Evolutionary conservation across 352 stramenopile genomes (phyloP).

Genomic region (Phytophthora citrophthora): DNA sequence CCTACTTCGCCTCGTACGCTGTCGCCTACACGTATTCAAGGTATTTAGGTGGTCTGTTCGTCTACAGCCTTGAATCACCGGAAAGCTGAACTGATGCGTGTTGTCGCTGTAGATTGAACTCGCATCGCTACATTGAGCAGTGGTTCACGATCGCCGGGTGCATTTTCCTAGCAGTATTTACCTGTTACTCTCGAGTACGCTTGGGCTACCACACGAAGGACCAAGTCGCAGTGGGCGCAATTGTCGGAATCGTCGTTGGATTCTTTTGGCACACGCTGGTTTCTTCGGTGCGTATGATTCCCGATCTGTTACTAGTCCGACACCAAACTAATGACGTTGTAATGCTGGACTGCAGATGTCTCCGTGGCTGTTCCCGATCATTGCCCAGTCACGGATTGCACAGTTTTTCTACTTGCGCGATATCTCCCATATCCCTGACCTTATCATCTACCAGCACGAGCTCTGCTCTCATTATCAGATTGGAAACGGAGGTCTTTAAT

Average conservation of each 20-base stretch:
- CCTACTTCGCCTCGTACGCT: conserved; percentile 77
- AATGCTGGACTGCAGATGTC: conserved; percentile 36
- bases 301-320: background rate
- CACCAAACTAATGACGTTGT: background rate
- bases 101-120: conserved; percentile 47
- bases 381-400: conserved; percentile 46
- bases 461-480: conserved; percentile 34
- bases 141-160: conserved; percentile 58
- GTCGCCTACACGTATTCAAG: conserved; percentile 69
- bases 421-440: conserved; percentile 75
- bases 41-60: conserved; percentile 28
- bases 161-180: conserved; percentile 50
- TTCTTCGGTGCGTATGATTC: conserved; percentile 20
- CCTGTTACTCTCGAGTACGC: conserved; percentile 71
- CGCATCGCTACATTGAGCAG: conserved; percentile 61
- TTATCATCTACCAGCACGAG: conserved; percentile 82
- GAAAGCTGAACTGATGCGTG: conserved; percentile 3
- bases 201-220: conserved; percentile 78
- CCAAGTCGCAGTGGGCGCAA: conserved; percentile 64
- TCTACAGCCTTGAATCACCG: conserved; percentile 3
- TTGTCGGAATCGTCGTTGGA: conserved; percentile 45
- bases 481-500: conserved; percentile 20
- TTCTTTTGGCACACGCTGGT: conserved; percentile 23
- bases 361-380: conserved; percentile 58
- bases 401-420: conserved; percentile 76